Percentiles rank a stretch among this genome's conserved stretches.
Evolutionary conservation across 2,329 filamentous ascomycete genomes (phyloP).

Genomic region (Aspergillus nomiae): DNA sequence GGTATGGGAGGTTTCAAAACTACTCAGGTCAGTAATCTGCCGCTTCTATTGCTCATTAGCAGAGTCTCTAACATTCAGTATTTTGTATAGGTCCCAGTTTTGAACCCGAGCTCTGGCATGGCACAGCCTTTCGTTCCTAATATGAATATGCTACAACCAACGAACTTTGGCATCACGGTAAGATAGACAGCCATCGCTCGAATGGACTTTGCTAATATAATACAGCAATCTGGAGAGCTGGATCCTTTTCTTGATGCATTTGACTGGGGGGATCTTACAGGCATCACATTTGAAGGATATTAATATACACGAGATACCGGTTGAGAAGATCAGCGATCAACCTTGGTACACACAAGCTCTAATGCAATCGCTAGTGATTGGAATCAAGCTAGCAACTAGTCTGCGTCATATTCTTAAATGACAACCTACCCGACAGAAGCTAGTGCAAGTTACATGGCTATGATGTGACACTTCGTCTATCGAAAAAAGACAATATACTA

Average conservation of each 20-base stretch:
- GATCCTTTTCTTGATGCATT: slow-evolving; percentile 39
- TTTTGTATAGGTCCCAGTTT: slow-evolving; percentile 19
- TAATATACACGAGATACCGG: neutral
- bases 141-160: slow-evolving; percentile 25
- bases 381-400: neutral
- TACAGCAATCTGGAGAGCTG: slow-evolving; percentile 30
- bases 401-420: neutral
- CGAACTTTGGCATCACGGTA: slow-evolving; percentile 28
- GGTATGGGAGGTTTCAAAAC: slow-evolving; percentile 35
- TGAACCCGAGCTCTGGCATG: slow-evolving; percentile 25
- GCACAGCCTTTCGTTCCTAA: slow-evolving; percentile 24
- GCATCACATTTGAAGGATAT: slow-evolving; percentile 27
- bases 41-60: neutral
- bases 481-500: neutral
- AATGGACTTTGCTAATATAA: slow-evolving; percentile 9
- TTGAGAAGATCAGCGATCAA: neutral
- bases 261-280: slow-evolving; percentile 37
- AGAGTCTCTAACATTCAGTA: neutral
- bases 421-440: neutral
- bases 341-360: too few relatives aligned
- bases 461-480: neutral
- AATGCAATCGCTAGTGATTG: neutral
- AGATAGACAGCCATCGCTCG: slow-evolving; percentile 7
- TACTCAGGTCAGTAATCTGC: slow-evolving; percentile 26
- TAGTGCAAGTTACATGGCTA: neutral